These are phyloP conservation scores for Ustilago hordei DNA, from an alignment of 1,284 basidiomycete genomes.

Conservation along the genomic window DNA sequence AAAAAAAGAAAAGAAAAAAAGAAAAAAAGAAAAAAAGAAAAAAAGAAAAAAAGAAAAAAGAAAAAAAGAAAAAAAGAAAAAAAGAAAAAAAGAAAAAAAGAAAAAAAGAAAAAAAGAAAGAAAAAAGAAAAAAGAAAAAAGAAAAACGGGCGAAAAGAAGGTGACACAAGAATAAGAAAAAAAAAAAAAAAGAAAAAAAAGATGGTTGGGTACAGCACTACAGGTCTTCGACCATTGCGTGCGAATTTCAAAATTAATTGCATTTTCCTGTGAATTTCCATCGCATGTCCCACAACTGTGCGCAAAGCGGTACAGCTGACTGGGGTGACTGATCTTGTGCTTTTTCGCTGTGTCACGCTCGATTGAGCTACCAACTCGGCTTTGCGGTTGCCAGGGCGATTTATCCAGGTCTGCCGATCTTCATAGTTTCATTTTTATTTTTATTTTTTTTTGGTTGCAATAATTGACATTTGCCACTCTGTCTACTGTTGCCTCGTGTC, in stretches of 20 bases:
- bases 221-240: background rate
- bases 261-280: background rate
- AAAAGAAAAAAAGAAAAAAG: background rate
- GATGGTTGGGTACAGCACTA: background rate
- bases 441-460: background rate
- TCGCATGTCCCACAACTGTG: background rate
- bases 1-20: background rate
- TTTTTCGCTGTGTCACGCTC: background rate
- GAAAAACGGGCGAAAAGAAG: too few relatives aligned
- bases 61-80: background rate
- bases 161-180: background rate
- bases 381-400: background rate
- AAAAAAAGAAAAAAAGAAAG: background rate
- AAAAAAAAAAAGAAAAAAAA: background rate
- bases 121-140: background rate
- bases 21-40: too few relatives aligned
- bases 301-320: background rate
- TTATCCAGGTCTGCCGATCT: slow-evolving; percentile 1
- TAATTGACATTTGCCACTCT: slow-evolving; percentile 15
- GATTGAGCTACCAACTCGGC: background rate
- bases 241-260: background rate
- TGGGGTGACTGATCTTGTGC: background rate
- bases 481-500: background rate
- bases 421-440: background rate
- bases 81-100: background rate